Evolutionary conservation across 1,139 yeast species (phyloP), one percentile per base, ranked within the genome.

Genomic region (Kodamaea suecica): DNA sequence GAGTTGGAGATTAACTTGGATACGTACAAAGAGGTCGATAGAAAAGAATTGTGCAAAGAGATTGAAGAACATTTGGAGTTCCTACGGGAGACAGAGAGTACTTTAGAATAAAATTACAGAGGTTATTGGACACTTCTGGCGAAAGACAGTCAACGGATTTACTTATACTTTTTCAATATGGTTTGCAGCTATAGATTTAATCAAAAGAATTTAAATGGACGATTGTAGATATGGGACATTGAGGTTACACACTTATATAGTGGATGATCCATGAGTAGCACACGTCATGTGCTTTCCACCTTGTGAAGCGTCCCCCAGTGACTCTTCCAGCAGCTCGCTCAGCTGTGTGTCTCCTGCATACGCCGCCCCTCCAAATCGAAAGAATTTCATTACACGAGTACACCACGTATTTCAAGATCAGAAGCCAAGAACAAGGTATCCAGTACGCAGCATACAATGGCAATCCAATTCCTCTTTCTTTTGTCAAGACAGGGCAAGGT

Each of bases 401-500:
- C 31, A 30, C 21, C 33, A 23, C 28, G 16, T 8, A 19, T 14
- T 11, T 26, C 25, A 24, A 26, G 25, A 24, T 30, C 25, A 23
- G 26, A 27, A 13, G 27, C 7, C 21, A 13, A 29, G 33, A 23
- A 31, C 34, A 27, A 24, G 31, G 15, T 9, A 6, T 19, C 9
- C 6, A 9, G 6, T 9, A 19, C 6, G 8, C 14, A 25, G 21
- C 20, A 17, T 26, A 27, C 17, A n/a, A 84, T 87, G 82, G 83
- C 86, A 5, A 73, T 88, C 40, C 82, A 83, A 51, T 92, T 85
- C 55, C 55, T 90, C 37, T 72, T 92, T 36, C 68, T 92, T 38
- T 73, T 92, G 19, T 90, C 97, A 17, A 78, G 97, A 49, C 98
- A 94, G 59, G 99, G 98, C 29, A 92, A 92, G 57, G 88, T 90